Evolutionary conservation across 1,139 yeast species (phyloP).

Genomic region (Blastobotrys illinoisensis): DNA sequence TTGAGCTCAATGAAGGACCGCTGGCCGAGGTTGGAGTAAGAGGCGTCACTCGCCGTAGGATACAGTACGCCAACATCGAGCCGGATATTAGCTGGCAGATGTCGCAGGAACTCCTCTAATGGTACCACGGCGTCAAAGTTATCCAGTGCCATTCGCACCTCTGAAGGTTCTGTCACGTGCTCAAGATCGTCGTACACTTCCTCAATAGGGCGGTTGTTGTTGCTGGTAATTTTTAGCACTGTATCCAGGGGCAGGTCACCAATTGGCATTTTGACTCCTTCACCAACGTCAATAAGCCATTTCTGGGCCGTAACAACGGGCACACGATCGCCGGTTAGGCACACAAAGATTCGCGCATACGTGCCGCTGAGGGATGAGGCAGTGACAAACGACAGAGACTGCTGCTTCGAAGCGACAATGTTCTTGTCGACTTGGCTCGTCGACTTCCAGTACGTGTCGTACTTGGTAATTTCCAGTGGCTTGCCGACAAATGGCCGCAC

Average conservation of each 20-base stretch:
- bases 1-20: slow-evolving; percentile 49
- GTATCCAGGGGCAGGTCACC: slow-evolving; percentile 42
- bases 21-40: slow-evolving; percentile 42
- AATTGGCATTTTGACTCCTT: slow-evolving; percentile 46
- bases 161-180: slow-evolving; percentile 29
- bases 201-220: slow-evolving; percentile 8
- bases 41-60: slow-evolving; percentile 68
- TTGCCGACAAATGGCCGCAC: slow-evolving; percentile 86
- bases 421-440: slow-evolving; percentile 45
- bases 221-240: slow-evolving; percentile 28
- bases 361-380: slow-evolving; percentile 86
- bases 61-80: slow-evolving; percentile 74
- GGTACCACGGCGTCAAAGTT: slow-evolving; percentile 46
- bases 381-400: slow-evolving; percentile 68
- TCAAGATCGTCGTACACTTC: slow-evolving; percentile 10
- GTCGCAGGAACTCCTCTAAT: slow-evolving; percentile 52
- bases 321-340: slow-evolving; percentile 74
- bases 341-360: slow-evolving; percentile 65
- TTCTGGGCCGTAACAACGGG: slow-evolving; percentile 57
- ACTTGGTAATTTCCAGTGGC: slow-evolving; percentile 83
- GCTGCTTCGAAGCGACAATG: slow-evolving; percentile 17
- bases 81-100: slow-evolving; percentile 54
- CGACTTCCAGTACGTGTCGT: slow-evolving; percentile 96
- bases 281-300: slow-evolving; percentile 43
- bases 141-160: slow-evolving; percentile 32